Base-by-base conservation (phyloP, 208 protist genomes). In the Leishmania guyanensis region DNA sequence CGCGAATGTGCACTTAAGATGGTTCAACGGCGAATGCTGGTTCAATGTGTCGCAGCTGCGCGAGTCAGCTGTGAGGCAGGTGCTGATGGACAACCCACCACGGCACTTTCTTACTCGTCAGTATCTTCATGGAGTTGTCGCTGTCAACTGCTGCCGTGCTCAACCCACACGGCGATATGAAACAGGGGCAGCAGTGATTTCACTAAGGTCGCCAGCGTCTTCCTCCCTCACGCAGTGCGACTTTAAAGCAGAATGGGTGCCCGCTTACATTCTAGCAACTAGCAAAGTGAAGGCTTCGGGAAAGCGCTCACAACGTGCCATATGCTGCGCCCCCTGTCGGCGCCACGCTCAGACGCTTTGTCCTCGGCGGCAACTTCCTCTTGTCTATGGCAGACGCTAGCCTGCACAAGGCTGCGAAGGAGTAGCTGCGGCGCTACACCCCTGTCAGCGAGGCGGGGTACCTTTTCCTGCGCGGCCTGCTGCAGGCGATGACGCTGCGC, bases 21-120 rank as follows among this genome's bases (percentile, higher is more conserved):
- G 75, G 77, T 50, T 76, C 14, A 83, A 74, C n/a, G 69, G 77
- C 48, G 82, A 89, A 29, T 94, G 88, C 84, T 92, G 89, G 87
- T 95, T 93, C 80, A 97, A 97, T 83, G 68, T 93, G 2, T 78
- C 86, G 26, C 94, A 97, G 82, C 82, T 97, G 68, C 69, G 77
- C 33, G 92, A 97, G 80, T 85, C 91, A 3, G 46, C 72, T 1
- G 62, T 93, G 14, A 84, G 80, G 10, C 82, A 86, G 36, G 86
- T 89, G 78, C 84, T 96, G 36, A 46, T 89, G 56, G 50, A 84
- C 43, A 76, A 84, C 22, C 86, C 72, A 33, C 91, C 94, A 54
- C 79, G 33, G 5, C 77, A 91, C 68, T 89, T 92, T 62, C 62
- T 94, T 0, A 91, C 83, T 50, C 82, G 88, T 14, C 77, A 77